phyloP scores from a whole-genome alignment of 257 asterid genomes.

The Ilex aquifolium region DNA sequence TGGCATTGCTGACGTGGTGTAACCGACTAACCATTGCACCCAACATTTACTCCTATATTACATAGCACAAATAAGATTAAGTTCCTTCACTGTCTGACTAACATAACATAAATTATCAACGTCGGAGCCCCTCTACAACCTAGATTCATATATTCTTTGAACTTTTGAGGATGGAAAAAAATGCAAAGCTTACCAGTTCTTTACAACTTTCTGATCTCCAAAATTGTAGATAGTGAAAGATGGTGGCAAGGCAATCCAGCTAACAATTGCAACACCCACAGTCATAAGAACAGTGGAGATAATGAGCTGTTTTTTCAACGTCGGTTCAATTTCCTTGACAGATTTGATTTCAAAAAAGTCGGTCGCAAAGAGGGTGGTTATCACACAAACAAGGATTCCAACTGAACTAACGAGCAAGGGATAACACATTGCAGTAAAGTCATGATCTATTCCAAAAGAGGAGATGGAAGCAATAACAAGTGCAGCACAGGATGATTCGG shows the following conservation, averaged over 20 bases:
- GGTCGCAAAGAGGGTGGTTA: slow-evolving; percentile 71
- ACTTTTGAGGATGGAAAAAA: background rate
- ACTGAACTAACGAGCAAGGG: slow-evolving; percentile 78
- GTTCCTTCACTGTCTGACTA: background rate
- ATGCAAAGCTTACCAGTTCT: slow-evolving; percentile 38
- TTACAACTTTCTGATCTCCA: slow-evolving; percentile 68
- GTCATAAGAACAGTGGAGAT: slow-evolving; percentile 85
- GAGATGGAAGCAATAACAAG: slow-evolving; percentile 68
- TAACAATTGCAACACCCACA: slow-evolving; percentile 59
- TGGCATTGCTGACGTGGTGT: too few species aligned
- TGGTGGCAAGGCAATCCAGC: slow-evolving; percentile 71
- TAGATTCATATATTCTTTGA: background rate
- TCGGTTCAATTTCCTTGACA: slow-evolving; percentile 54
- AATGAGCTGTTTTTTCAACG: slow-evolving; percentile 67
- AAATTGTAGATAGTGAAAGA: slow-evolving; percentile 77
- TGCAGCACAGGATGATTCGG: slow-evolving; percentile 70
- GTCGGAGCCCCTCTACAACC: background rate
- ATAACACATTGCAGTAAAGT: slow-evolving; percentile 74
- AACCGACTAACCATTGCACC: too few species aligned
- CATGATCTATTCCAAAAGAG: slow-evolving; percentile 58
- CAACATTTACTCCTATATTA: too few species aligned
- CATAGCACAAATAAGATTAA: background rate
- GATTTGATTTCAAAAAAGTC: slow-evolving; percentile 53
- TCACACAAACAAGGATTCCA: slow-evolving; percentile 79
- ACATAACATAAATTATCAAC: background rate